A percentile compares a stretch with the other conserved stretches of the same genome.
phyloP scores from a whole-genome alignment of 768 basidiomycete genomes.

The Lactarius hatsudake region DNA sequence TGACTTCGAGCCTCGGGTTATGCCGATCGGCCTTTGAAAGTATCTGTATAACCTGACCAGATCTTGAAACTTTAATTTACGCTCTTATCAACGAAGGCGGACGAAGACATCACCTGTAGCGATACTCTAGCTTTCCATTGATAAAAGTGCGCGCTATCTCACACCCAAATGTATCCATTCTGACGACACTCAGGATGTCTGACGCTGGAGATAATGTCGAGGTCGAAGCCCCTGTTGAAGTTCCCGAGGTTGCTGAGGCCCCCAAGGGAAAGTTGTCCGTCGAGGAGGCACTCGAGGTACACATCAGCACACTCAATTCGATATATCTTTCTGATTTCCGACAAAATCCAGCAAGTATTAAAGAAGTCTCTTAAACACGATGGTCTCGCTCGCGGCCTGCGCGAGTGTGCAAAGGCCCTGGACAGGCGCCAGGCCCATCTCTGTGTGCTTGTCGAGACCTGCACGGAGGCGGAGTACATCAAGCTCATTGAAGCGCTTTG shows the following conservation, averaged over 20 bases:
- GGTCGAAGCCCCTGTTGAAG: conserved; percentile 57
- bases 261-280: conserved; percentile 95
- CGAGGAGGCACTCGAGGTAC: conserved; percentile 89
- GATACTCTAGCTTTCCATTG: conserved; percentile 15
- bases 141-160: conserved; percentile 31
- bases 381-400: conserved; percentile 95
- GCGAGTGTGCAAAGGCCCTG: conserved; percentile 95
- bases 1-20: conserved; percentile 34
- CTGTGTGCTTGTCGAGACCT: conserved; percentile 98
- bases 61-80: conserved; percentile 54
- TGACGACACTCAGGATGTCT: conserved; percentile 65
- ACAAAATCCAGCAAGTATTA: conserved; percentile 78
- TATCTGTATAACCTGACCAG: conserved; percentile 32
- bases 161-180: not conserved
- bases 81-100: conserved; percentile 91
- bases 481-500: conserved; percentile 99
- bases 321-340: not conserved
- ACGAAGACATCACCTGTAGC: conserved; percentile 71
- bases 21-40: conserved; percentile 57
- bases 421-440: conserved; percentile 99
- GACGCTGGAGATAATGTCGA: conserved; percentile 85
- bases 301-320: conserved; percentile 19
- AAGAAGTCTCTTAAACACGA: conserved; percentile 99
- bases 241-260: conserved; percentile 82
- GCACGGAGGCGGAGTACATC: conserved; percentile 99